phyloP scores from a whole-genome alignment of 345 rosid genomes.

The Pseudoturritis turrita region DNA sequence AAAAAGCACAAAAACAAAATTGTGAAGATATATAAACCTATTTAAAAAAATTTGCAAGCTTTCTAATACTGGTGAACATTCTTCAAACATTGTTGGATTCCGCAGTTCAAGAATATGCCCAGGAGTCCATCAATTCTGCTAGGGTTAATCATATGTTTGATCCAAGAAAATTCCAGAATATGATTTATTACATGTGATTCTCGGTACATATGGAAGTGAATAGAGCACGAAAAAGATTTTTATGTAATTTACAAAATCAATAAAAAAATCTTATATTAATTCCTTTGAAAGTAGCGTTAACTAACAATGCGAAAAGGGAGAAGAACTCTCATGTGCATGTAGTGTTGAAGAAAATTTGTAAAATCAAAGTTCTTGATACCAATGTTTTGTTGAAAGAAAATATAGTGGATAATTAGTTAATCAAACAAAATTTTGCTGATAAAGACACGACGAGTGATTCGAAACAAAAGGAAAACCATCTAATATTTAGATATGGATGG shows the following conservation, averaged over 20 bases:
- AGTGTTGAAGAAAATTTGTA: too few relatives aligned
- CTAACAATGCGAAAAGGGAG: too few relatives aligned
- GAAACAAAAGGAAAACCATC: constrained; percentile 21
- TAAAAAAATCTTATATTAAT: too few relatives aligned
- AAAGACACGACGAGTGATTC: constrained; percentile 17
- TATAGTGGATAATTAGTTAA: neutral
- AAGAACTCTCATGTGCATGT: too few relatives aligned
- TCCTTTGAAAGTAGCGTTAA: too few relatives aligned
- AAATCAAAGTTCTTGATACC: neutral
- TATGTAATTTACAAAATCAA: neutral
- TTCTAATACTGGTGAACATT: neutral
- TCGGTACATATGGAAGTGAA: neutral
- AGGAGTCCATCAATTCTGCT: too few relatives aligned
- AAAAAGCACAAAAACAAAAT: neutral
- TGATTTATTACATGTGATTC: neutral
- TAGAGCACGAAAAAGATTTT: neutral
- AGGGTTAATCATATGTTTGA: too few relatives aligned
- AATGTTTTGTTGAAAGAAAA: neutral
- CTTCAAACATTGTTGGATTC: neutral
- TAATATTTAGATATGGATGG: constrained; percentile 11
- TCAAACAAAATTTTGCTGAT: neutral
- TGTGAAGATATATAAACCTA: neutral
- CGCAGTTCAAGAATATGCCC: neutral
- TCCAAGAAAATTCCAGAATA: neutral
- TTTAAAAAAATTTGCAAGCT: neutral